These are phyloP conservation scores for Elaeis guineensis DNA, from an alignment of 176 grass and related monocot genomes.

Conservation along the genomic window DNA sequence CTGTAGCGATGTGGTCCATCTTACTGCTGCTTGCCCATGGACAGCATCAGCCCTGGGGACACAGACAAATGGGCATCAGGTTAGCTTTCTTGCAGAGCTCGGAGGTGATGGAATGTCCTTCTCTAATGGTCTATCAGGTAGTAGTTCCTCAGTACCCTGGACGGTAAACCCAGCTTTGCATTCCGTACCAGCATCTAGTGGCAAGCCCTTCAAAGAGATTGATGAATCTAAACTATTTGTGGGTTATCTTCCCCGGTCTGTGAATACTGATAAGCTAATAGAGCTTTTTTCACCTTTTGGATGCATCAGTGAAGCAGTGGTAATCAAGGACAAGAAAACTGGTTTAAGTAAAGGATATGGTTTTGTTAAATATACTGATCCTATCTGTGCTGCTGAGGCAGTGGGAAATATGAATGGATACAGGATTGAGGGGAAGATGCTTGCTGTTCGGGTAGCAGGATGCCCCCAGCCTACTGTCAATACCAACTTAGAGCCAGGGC, in stretches of 20 bases:
- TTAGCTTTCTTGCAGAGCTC: not conserved
- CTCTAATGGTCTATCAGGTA: not conserved
- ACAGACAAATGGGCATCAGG: not conserved
- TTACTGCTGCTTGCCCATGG: conserved; percentile 11
- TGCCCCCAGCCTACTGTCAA: conserved; percentile 21
- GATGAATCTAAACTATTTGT: conserved; percentile 47
- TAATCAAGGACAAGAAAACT: conserved; percentile 25
- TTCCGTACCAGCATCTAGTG: conserved; percentile 9
- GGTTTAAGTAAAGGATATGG: conserved; percentile 43
- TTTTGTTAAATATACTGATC: conserved; percentile 48
- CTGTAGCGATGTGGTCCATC: not conserved
- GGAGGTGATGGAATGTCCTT: not conserved
- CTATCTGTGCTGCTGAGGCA: conserved; percentile 34
- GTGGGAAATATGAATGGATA: conserved; percentile 52
- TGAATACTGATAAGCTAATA: conserved; percentile 36
- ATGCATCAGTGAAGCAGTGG: conserved; percentile 40
- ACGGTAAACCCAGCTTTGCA: conserved; percentile 12
- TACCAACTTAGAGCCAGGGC: conserved; percentile 12
- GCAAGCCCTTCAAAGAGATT: conserved; percentile 27
- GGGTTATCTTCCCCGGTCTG: conserved; percentile 37
- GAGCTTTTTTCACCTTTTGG: conserved; percentile 65
- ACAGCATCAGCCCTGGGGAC: not conserved
- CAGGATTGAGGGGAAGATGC: conserved; percentile 36
- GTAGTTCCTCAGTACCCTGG: not conserved
- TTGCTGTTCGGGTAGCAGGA: conserved; percentile 41